phyloP scores from a whole-genome alignment of 2,329 filamentous ascomycete genomes.

The Xylariomycetidae sp. region DNA sequence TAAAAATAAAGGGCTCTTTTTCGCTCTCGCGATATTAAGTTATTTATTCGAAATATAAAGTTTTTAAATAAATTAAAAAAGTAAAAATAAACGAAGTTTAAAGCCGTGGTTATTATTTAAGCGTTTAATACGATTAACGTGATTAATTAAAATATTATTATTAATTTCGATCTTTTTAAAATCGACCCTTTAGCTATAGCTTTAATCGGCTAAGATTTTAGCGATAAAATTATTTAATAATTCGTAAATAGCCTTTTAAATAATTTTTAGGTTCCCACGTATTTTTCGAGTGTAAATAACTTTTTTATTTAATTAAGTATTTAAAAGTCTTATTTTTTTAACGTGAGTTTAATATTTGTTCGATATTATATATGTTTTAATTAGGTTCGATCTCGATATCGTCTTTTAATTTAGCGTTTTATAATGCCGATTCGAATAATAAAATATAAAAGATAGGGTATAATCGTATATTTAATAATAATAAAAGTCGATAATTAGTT shows the following conservation, averaged over 20 bases:
- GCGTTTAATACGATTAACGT: too few relatives aligned
- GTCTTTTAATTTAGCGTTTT: background rate
- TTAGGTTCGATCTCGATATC: background rate
- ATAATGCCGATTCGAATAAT: conserved; percentile 2
- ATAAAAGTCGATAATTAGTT: conserved; percentile 5
- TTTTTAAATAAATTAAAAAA: conserved; percentile 2
- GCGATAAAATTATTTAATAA: background rate
- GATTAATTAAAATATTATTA: background rate
- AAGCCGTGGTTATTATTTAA: conserved; percentile 4
- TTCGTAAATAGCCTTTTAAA: conserved; percentile 1
- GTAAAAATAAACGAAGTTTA: conserved; percentile 5
- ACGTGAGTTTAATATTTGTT: conserved; percentile 1
- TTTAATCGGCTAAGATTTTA: background rate
- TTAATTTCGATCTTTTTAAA: conserved; percentile 1
- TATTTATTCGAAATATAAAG: background rate
- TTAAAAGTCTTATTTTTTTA: conserved; percentile 1
- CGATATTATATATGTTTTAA: conserved; percentile 1
- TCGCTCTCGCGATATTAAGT: too few relatives aligned
- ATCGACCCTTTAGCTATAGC: background rate
- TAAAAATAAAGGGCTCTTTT: too few relatives aligned
- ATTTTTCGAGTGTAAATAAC: background rate
- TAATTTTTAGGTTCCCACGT: conserved; percentile 2
- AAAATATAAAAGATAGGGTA: conserved; percentile 6
- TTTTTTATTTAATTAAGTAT: conserved; percentile 3
- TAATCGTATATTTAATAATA: background rate